phyloP scores from a whole-genome alignment of 441 rosid genomes.

The Populus hybrid region DNA sequence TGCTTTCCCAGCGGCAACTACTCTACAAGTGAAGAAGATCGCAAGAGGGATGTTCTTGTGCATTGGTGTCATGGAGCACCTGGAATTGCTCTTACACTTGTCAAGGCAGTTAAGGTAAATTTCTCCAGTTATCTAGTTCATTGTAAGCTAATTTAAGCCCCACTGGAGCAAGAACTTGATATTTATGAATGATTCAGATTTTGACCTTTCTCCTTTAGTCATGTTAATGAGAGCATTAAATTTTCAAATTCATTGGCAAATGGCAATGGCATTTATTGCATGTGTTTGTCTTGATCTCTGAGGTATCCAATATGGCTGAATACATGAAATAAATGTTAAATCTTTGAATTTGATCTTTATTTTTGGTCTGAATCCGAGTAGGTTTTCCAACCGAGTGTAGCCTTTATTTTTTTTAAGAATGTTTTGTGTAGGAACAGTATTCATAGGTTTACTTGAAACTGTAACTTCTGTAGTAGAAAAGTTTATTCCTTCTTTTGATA shows the following conservation, averaged over 20 bases:
- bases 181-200: not conserved
- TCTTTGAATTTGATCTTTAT: too few relatives aligned
- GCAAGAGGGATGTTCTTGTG: conserved; percentile 55
- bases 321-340: not conserved
- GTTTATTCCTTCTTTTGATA: not conserved
- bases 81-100: conserved; percentile 56
- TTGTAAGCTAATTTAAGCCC: not conserved
- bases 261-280: not conserved
- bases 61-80: conserved; percentile 85
- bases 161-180: not conserved
- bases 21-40: conserved; percentile 54
- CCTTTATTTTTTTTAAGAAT: too few relatives aligned
- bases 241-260: not conserved
- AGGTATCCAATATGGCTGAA: not conserved
- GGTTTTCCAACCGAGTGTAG: too few relatives aligned
- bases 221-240: not conserved
- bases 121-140: not conserved
- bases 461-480: too few relatives aligned
- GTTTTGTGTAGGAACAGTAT: too few relatives aligned
- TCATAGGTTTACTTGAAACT: too few relatives aligned
- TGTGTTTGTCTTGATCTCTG: not conserved
- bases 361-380: not conserved
- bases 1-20: conserved; percentile 59
- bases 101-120: conserved; percentile 55
- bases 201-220: not conserved